Base-by-base conservation (phyloP, 129 eudicot species). In the Saposhnikovia divaricata region DNA sequence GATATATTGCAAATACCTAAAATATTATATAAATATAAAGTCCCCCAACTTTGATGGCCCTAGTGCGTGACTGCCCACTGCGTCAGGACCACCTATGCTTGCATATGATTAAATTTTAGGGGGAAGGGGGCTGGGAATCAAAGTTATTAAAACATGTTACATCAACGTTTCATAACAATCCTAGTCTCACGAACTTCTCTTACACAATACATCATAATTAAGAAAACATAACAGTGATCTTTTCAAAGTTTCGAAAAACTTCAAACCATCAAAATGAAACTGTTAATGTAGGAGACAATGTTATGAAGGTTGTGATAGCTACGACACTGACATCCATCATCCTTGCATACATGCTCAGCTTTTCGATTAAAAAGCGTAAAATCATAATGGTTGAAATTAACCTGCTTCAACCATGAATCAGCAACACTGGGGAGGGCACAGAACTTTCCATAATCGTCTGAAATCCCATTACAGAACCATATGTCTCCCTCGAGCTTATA, bases 371-470 rank as follows among this genome's bases (percentile, higher is more conserved):
- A 84, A 27, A 66, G 71, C 6, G 63, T 42, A n/a, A 80, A 86
- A 31, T 86, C 89, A 72, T 77, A 74, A 76, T 86, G 89, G 10
- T 43, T 27, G 50, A 71, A 80, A 21, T 44, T 5, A 6, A 86
- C 77, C 59, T 86, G 89, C 80, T 86, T 86, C 37, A 86, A 43
- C 89, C 89, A 86, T 3, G 86, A 86, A 50, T 83, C 86, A 3
- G 89, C 89, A 21, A 83, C 86, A 48, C 74, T 19, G 7, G 66
- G 38, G 46, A 86, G 84, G 39, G 81, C 79, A 42, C 31, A 59
- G 0, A 82, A 57, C 70, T 72, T 82, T 3, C 63, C 77, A 21
- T 79, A 44, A 72, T 85, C 84, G 3, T 28, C 34, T n/a, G n/a
- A n/a, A n/a, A n/a, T n/a, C n/a, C n/a, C n/a, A n/a, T n/a, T n/a